A percentile compares a stretch with the other conserved stretches of the same genome.
These are phyloP conservation scores for Zasmidium angulare DNA, from an alignment of 2,329 filamentous ascomycete genomes.

Conservation along the genomic window DNA sequence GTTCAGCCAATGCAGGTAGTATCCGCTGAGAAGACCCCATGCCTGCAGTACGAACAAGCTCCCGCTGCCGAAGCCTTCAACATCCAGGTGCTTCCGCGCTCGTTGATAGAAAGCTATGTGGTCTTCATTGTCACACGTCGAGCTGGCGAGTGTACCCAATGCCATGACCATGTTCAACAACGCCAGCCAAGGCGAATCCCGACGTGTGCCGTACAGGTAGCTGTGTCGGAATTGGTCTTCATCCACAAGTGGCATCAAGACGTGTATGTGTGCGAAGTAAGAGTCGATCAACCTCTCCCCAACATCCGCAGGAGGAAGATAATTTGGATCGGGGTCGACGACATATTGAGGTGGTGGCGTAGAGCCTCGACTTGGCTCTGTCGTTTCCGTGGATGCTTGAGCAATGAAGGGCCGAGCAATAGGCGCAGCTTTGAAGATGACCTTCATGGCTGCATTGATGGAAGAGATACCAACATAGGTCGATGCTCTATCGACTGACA, in stretches of 20 bases:
- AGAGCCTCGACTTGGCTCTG: conserved; percentile 28
- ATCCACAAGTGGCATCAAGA: conserved; percentile 37
- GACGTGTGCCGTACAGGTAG: conserved; percentile 31
- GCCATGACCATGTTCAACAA: conserved; percentile 35
- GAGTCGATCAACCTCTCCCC: conserved; percentile 32
- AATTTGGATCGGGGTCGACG: conserved; percentile 21
- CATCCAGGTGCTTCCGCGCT: conserved; percentile 30
- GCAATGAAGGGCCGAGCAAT: conserved; percentile 28
- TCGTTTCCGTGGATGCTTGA: conserved; percentile 27
- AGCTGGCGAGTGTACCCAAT: conserved; percentile 30
- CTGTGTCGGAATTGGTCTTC: conserved; percentile 34
- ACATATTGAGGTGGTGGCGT: conserved; percentile 26
- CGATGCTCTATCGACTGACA: conserved; percentile 32
- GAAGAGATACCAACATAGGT: conserved; percentile 36
- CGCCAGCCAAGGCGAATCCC: conserved; percentile 33
- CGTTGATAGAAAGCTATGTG: conserved; percentile 33
- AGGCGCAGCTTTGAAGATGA: conserved; percentile 34
- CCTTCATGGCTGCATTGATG: conserved; percentile 35
- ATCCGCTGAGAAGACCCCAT: conserved; percentile 32
- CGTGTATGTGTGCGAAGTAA: conserved; percentile 34
- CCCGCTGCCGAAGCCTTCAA: conserved; percentile 33
- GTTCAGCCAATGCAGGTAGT: conserved; percentile 36
- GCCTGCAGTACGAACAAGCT: conserved; percentile 34
- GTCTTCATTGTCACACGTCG: conserved; percentile 28
- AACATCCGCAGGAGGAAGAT: conserved; percentile 29